A percentile compares a stretch with the other conserved stretches of the same genome.
Conservation (phyloP, 2,329 filamentous ascomycete species). For the Trichoderma arundinaceum region DNA sequence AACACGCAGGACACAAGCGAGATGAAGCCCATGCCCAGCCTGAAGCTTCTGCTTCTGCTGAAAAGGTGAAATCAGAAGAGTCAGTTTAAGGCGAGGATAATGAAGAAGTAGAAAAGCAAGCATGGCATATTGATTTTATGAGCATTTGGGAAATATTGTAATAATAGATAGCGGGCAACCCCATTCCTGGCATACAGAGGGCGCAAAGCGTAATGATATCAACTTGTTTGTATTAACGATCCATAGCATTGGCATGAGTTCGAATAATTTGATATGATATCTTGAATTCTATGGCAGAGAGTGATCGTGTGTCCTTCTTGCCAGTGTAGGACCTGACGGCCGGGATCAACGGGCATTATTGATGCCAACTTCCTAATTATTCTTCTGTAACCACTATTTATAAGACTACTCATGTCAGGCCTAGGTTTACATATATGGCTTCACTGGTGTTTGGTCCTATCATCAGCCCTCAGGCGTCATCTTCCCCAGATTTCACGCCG, state of each 20-base stretch:
- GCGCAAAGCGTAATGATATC: slow-evolving; percentile 22
- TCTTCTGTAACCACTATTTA: slow-evolving; percentile 9
- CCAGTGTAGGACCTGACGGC: background rate
- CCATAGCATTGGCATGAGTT: background rate
- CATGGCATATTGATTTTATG: slow-evolving; percentile 10
- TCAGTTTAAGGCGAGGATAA: background rate
- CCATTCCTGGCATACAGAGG: slow-evolving; percentile 9
- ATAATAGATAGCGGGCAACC: slow-evolving; percentile 26
- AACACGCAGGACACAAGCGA: background rate
- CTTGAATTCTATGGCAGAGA: background rate
- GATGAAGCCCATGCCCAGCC: background rate
- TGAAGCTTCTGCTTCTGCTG: slow-evolving; percentile 19
- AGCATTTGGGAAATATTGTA: slow-evolving; percentile 18
- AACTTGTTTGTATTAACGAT: slow-evolving; percentile 8
- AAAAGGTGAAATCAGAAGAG: slow-evolving; percentile 20
- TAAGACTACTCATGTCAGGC: background rate
- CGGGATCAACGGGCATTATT: background rate
- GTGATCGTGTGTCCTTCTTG: background rate
- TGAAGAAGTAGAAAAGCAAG: background rate
- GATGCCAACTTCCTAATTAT: slow-evolving; percentile 14
- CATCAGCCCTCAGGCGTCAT: background rate
- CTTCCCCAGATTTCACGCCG: slow-evolving; percentile 14
- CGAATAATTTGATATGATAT: background rate
- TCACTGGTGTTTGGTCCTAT: background rate
- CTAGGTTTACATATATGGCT: background rate